Evolutionary conservation across 768 basidiomycete species (phyloP).

Genomic region (Suillus variegatus): DNA sequence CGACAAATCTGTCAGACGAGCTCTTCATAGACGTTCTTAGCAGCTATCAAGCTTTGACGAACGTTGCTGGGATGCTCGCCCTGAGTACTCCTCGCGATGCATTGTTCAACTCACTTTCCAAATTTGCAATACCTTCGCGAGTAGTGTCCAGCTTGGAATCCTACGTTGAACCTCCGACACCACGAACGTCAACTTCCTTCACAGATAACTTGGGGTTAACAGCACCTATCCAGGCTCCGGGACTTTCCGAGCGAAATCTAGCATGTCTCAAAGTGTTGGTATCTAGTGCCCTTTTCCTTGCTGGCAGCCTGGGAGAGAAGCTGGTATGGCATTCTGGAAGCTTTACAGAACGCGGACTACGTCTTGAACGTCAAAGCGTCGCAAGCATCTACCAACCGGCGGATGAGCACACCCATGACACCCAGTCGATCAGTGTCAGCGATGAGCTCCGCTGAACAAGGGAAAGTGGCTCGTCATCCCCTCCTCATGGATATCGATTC

Average conservation of each 20-base stretch:
- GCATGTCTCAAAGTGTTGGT: conserved; percentile 87
- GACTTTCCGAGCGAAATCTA: conserved; percentile 86
- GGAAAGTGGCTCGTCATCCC: conserved; percentile 46
- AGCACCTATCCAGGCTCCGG: conserved; percentile 56
- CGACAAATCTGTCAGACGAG: conserved; percentile 89
- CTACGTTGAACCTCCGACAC: conserved; percentile 53
- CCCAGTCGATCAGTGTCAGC: conserved; percentile 43
- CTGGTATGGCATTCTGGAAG: conserved; percentile 91
- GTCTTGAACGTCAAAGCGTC: conserved; percentile 70
- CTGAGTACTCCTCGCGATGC: conserved; percentile 89
- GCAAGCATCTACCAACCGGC: conserved; percentile 30
- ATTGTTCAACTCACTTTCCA: conserved; percentile 87
- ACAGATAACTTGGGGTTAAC: conserved; percentile 72
- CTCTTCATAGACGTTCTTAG: conserved; percentile 86
- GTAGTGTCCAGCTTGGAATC: conserved; percentile 85
- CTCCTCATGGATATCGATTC: conserved; percentile 73
- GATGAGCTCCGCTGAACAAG: conserved; percentile 19
- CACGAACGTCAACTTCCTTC: conserved; percentile 56
- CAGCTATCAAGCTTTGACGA: conserved; percentile 81
- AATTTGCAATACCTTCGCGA: conserved; percentile 87
- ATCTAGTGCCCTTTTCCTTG: conserved; percentile 74
- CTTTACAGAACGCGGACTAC: conserved; percentile 93
- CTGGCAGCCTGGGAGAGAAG: conserved; percentile 86
- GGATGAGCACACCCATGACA: conserved; percentile 34
- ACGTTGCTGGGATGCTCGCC: conserved; percentile 87